Base-by-base conservation (phyloP, 1,139 yeast genomes). In the Arxiozyma slooffiae region DNA sequence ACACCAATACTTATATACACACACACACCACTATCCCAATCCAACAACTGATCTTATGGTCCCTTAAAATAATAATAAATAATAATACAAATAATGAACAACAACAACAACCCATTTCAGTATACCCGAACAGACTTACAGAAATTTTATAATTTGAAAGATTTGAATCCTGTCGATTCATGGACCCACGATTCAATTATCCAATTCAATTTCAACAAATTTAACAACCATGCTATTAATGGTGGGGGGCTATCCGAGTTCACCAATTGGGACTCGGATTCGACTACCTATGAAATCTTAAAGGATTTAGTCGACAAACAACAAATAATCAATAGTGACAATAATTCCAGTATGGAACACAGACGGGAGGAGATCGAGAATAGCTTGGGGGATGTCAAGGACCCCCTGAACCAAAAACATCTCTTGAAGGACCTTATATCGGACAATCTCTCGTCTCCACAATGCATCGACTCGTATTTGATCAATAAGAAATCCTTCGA, bases 401-500 rank as follows among this genome's bases (percentile, higher is more conserved):
- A 82, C 60, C 87, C 88, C 0, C 67, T 82, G 55, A 75, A 78
- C 20, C 69, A 68, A 34, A 76, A 75, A 16, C 9, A 72, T 34
- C 72, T 73, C 30, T 68, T 82, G 51, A 60, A 73, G 14, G 67
- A 67, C 36, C 62, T 77, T 22, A 41, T 30, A 23, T n/a, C 21
- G 9, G 11, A 43, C 7, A 62, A 66, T 11, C 71, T 76, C 22
- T 64, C 74, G 11, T 73, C 68, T 1, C n/a, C 63, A 66, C 37
- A 64, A n/a, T n/a, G 76, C 39, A 41, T 26, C 2, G 70, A 74
- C 51, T 75, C 78, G 55, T 87, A 77, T 67, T 71, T 87, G 57
- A 81, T 88, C 40, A 80, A 85, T 38, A 82, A 89, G 3, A 83
- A 85, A 55, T 71, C 76, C 44, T 90, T 90, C 71, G 80, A 83